Base-by-base conservation (phyloP, 495 filamentous ascomycete species). In the Lophium mytilinum region DNA sequence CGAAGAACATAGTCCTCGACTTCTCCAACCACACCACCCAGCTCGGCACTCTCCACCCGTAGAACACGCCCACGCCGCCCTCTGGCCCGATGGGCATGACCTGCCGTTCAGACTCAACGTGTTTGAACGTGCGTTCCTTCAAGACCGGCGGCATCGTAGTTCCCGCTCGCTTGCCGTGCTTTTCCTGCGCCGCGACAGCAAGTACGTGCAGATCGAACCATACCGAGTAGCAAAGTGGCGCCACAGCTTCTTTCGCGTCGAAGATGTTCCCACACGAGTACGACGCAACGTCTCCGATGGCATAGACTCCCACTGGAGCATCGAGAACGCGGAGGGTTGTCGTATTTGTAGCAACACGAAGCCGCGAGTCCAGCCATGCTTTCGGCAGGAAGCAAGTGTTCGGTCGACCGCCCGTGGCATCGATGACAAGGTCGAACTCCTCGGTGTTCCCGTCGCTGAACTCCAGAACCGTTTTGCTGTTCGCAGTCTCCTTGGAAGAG, bases 51-150 rank as follows among this genome's bases (percentile, higher is more conserved):
- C 61, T 57, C 53, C 60, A 83, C 0, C 81, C 80, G 66, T 78
- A 76, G 1, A 72, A 70, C 1, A 76, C 75, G 0, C 81, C 82
- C 24, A 85, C 78, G 37, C 79, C 80, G 33, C 70, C 73, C 34
- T 64, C 73, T 24, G 58, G 60, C 0, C 81, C 83, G 57, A 83
- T 73, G 0, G 83, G 80, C 40, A 84, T 78, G 37, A 78, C 41
- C 53, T 69, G 64, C 48, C 66, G 66, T 47, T 72, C 71, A 33
- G 36, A 41, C 21, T 58, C 52, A 37, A 68, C 68, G 9, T 34
- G 39, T 17, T 62, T 59, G 61, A 63, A 71, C 39, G 52, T 59
- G 30, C 53, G 47, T 52, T 73, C 70, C 24, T 56, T 46, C 11
- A 56, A 12, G 17, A 18, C 21, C 12, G 48, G 49, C 17, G 41